These are phyloP conservation scores for Imleria badia DNA, from an alignment of 768 basidiomycete genomes.

Conservation along the genomic window DNA sequence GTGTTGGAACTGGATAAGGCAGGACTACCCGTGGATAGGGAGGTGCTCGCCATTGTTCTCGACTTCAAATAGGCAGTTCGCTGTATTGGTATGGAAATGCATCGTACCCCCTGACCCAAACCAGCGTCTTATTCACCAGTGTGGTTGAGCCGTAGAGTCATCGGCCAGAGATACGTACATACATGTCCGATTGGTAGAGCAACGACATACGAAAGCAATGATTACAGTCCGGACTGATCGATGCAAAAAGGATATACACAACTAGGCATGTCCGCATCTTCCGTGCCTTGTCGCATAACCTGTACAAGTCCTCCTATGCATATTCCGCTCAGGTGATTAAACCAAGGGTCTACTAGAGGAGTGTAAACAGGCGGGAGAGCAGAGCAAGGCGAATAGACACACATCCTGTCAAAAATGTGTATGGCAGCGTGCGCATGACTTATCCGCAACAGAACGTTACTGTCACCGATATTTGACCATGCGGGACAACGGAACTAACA, in stretches of 20 bases:
- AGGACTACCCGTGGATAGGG: slow-evolving; percentile 1
- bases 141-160: not conserved
- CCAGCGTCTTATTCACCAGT: no score
- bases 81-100: not conserved
- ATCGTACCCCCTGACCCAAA: no score
- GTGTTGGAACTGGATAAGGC: not conserved
- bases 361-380: not conserved
- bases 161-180: not conserved
- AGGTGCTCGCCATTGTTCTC: slow-evolving; percentile 7
- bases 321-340: not conserved
- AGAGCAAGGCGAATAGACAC: not conserved
- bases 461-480: not conserved
- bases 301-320: not conserved
- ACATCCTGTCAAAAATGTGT: slow-evolving; percentile 3
- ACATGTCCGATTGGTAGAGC: not conserved
- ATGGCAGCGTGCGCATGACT: not conserved
- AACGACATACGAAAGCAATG: not conserved
- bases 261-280: not conserved
- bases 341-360: slow-evolving; percentile 4
- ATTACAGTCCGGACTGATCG: not conserved
- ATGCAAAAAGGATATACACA: slow-evolving; percentile 4
- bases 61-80: slow-evolving; percentile 9
- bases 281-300: not conserved
- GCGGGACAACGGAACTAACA: not conserved
- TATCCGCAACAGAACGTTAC: not conserved